Evolutionary conservation across 495 filamentous ascomycete genomes (phyloP), one percentile per base, ranked within the genome.

Genomic region (Penicillium bialowiezense): DNA sequence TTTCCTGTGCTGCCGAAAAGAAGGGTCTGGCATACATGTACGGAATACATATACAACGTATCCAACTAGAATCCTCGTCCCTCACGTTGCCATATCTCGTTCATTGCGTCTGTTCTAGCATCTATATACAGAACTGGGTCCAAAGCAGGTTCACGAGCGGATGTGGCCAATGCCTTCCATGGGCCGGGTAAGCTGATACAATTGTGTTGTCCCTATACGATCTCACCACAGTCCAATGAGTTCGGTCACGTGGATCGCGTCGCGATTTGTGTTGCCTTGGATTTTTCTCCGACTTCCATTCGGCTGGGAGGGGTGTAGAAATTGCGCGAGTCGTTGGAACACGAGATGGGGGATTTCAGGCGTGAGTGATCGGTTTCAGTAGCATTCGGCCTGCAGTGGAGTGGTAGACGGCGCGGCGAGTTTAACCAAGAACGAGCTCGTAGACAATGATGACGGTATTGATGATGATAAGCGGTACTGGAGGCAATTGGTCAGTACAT

Each of bases 381-480:
- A 2, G 19, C 7, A 20, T 15, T 28, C 18, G 5, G 14, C 17
- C 5, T 9, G 44, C 13, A 7, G 24, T 10, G n/a, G 2, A 40
- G 31, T 39, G 2, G 23, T 26, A 26, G 23, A 3, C 4, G n/a
- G 9, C 13, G 7, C 14, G 23, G 26, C 7, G 26, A 29, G 32
- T 48, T 89, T 76, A 96, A 14, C 92, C 93, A 31, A 97, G 78
- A 21, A 95, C 80, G 4, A 96, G 74, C 68, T 93, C 88, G 68
- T 95, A 97, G 44, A 90, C 65, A 64, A 96, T 95, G 52, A 97
- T 84, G 40, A 96, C 62, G 1, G 87, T 89, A 63, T 98, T 98
- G 58, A 96, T 86, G 35, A 84, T 80, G 62, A 98, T 97, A 42
- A 98, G 74, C 7, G 92, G 95, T 85, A 96, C 92, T 97, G 59